Conservation (phyloP, 164 flowering plant genomes). For the Piper betle region DNA sequence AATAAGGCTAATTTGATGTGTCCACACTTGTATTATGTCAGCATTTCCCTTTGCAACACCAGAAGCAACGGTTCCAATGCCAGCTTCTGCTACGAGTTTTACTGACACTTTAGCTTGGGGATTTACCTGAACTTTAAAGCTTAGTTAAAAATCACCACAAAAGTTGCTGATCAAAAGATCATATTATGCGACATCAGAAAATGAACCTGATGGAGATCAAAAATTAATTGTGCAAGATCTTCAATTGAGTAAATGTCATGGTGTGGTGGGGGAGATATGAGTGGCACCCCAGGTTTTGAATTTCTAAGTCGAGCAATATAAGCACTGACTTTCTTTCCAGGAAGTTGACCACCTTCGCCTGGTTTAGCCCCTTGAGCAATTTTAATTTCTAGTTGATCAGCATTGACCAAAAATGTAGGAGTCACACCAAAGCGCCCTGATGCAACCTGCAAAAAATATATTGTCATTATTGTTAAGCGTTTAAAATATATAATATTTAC, state of each 20-base stretch:
- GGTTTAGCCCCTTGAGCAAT: conserved; percentile 99
- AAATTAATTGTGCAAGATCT: conserved; percentile 96
- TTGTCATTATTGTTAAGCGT: no score
- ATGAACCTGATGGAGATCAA: conserved; percentile 94
- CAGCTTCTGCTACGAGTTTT: conserved; percentile 99
- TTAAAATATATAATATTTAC: no score
- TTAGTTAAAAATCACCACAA: not conserved
- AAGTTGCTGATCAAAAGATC: not conserved
- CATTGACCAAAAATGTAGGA: conserved; percentile 94
- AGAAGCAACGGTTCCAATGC: conserved; percentile 99
- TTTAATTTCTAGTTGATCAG: conserved; percentile 94
- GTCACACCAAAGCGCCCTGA: conserved; percentile 99
- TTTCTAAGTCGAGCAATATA: conserved; percentile 93
- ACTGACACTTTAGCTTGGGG: conserved; percentile 98
- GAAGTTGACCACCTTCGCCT: conserved; percentile 98
- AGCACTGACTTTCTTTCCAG: conserved; percentile 99
- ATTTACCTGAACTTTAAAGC: conserved; percentile 47
- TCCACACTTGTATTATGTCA: conserved; percentile 83
- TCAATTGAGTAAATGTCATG: conserved; percentile 99
- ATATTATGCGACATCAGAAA: not conserved
- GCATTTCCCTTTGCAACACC: conserved; percentile 99
- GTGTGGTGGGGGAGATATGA: conserved; percentile 99
- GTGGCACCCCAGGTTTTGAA: conserved; percentile 99
- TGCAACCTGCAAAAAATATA: conserved; percentile 63
- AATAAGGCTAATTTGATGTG: not conserved